Percentiles rank a stretch among this genome's conserved stretches.
Evolutionary conservation across 441 rosid genomes (phyloP).

Genomic region (Raphanus hybrid): DNA sequence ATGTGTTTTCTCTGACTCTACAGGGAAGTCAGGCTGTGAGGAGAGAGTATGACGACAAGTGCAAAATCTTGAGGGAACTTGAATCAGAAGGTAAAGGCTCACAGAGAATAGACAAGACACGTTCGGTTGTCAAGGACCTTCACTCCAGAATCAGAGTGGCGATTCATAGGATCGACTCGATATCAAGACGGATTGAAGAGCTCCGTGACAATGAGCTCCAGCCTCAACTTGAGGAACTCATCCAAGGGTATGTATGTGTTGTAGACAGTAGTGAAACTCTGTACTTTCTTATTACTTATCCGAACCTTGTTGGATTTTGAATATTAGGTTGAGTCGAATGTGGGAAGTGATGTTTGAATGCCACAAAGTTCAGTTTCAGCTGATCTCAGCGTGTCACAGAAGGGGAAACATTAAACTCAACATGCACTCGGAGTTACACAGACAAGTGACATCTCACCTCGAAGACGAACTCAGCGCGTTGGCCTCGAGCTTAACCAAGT

Average conservation of each 20-base stretch:
- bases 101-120: conserved; percentile 74
- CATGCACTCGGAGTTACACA: conserved; percentile 65
- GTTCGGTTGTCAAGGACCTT: conserved; percentile 88
- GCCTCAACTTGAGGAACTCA: conserved; percentile 95
- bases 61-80: conserved; percentile 67
- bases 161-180: conserved; percentile 84
- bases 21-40: conserved; percentile 87
- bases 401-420: conserved; percentile 55
- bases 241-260: conserved; percentile 81
- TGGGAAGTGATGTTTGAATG: conserved; percentile 96
- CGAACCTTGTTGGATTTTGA: conserved; percentile 23
- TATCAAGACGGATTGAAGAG: conserved; percentile 90
- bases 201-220: conserved; percentile 93
- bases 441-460: conserved; percentile 67
- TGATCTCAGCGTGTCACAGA: conserved; percentile 59
- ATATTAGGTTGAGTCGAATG: conserved; percentile 84
- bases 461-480: conserved; percentile 66
- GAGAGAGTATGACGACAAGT: conserved; percentile 73
- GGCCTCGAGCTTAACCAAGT: conserved; percentile 71
- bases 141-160: conserved; percentile 95
- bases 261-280: background rate
- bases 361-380: conserved; percentile 73
- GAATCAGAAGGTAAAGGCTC: conserved; percentile 70
- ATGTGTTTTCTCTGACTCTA: background rate
- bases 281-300: background rate